These are phyloP conservation scores for Globisporangium emineosum DNA, from an alignment of 352 stramenopile genomes.

Conservation along the genomic window DNA sequence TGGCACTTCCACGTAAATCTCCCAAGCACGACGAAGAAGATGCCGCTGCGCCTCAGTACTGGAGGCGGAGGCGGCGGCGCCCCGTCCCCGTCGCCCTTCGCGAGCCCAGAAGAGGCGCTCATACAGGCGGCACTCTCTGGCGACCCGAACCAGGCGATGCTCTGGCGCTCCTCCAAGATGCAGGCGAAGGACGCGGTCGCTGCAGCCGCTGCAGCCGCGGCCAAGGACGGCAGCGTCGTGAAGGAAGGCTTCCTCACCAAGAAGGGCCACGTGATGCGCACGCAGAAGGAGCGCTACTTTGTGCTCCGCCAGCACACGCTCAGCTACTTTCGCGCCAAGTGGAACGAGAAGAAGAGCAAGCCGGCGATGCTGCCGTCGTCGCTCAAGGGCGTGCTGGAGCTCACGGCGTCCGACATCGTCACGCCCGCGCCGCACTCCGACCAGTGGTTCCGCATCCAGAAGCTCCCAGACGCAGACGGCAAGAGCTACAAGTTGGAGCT, in stretches of 20 bases:
- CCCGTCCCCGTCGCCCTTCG: slow-evolving; percentile 8
- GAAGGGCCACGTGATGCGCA: slow-evolving; percentile 53
- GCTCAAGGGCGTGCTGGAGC: slow-evolving; percentile 43
- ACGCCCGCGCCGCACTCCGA: slow-evolving; percentile 45
- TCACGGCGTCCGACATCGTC: slow-evolving; percentile 45
- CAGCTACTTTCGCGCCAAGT: slow-evolving; percentile 42
- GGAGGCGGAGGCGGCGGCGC: not conserved
- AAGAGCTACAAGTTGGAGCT: slow-evolving; percentile 71
- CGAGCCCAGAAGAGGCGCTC: slow-evolving; percentile 8
- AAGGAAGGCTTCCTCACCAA: slow-evolving; percentile 50
- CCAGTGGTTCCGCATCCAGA: slow-evolving; percentile 61
- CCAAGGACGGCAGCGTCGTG: slow-evolving; percentile 13
- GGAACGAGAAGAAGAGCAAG: slow-evolving; percentile 21
- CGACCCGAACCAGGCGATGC: slow-evolving; percentile 11
- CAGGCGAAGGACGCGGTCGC: slow-evolving; percentile 2
- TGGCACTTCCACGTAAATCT: not conserved
- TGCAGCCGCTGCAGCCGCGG: not conserved
- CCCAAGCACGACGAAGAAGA: not conserved
- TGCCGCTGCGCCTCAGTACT: not conserved
- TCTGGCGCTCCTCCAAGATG: slow-evolving; percentile 17
- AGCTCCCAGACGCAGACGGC: slow-evolving; percentile 37
- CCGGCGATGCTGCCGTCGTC: slow-evolving; percentile 21
- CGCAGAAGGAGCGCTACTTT: slow-evolving; percentile 55
- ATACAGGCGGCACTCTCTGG: slow-evolving; percentile 1
- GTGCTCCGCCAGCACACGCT: slow-evolving; percentile 38